Percentiles rank a stretch among this genome's conserved stretches.
Conservation (phyloP, 331 rosid genomes). For the Rhamnella rubrinervis region DNA sequence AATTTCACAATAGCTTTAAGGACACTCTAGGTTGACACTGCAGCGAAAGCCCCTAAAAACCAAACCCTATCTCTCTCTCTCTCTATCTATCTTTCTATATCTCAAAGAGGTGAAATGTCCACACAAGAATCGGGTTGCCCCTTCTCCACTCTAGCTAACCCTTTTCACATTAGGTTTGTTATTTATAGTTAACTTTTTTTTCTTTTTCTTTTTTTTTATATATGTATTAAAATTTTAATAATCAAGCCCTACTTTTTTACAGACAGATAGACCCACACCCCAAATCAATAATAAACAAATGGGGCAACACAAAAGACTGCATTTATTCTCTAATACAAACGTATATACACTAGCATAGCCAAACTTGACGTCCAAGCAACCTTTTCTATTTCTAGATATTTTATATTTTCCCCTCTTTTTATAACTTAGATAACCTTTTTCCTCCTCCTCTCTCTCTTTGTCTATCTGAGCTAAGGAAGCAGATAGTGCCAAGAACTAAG, state of each 20-base stretch:
- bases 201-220: background rate
- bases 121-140: conserved; percentile 57
- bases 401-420: conserved; percentile 27
- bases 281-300: background rate
- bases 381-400: conserved; percentile 47
- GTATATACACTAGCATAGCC: conserved; percentile 48
- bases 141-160: conserved; percentile 67
- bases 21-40: conserved; percentile 78
- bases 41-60: conserved; percentile 42
- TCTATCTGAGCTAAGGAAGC: conserved; percentile 7
- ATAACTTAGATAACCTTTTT: conserved; percentile 14
- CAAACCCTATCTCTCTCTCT: background rate
- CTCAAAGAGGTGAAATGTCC: conserved; percentile 76
- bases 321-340: conserved; percentile 32
- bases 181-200: background rate
- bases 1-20: conserved; percentile 50
- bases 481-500: background rate
- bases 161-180: conserved; percentile 11
- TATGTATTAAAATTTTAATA: background rate
- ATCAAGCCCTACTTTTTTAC: background rate
- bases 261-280: background rate
- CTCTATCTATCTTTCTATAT: conserved; percentile 6
- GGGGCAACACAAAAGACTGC: background rate
- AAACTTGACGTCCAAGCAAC: conserved; percentile 64
- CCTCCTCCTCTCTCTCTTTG: conserved; percentile 21